phyloP scores from a whole-genome alignment of 2,329 filamentous ascomycete species.

The Cordyceps farinosa region DNA sequence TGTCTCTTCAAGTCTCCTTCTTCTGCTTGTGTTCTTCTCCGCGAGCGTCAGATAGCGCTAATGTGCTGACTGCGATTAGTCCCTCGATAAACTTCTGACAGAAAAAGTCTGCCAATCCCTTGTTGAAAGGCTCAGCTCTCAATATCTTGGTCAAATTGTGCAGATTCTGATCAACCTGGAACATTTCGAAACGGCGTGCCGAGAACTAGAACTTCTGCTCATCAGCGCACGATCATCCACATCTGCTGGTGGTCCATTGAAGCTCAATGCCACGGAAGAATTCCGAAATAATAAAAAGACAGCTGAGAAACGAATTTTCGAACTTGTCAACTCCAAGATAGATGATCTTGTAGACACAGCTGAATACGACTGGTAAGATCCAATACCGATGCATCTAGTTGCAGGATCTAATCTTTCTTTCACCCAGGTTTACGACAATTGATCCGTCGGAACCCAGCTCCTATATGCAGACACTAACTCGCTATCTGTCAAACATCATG shows the following conservation, averaged over 20 bases:
- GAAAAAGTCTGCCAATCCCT: slow-evolving; percentile 88
- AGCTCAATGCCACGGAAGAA: slow-evolving; percentile 76
- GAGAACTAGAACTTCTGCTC: slow-evolving; percentile 81
- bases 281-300: slow-evolving; percentile 92
- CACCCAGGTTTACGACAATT: slow-evolving; percentile 47
- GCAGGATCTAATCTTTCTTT: slow-evolving; percentile 21
- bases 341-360: slow-evolving; percentile 95
- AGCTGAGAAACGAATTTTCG: slow-evolving; percentile 95
- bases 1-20: background rate
- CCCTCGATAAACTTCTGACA: slow-evolving; percentile 90
- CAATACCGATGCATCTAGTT: background rate
- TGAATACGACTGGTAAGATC: slow-evolving; percentile 82
- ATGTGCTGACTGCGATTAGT: slow-evolving; percentile 43
- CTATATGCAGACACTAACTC: slow-evolving; percentile 93
- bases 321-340: slow-evolving; percentile 97
- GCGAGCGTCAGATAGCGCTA: too few relatives aligned
- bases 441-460: slow-evolving; percentile 72
- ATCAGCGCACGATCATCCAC: slow-evolving; percentile 80
- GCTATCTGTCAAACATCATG: slow-evolving; percentile 95
- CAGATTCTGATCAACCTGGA: slow-evolving; percentile 97
- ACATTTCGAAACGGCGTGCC: slow-evolving; percentile 91
- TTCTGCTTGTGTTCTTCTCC: background rate
- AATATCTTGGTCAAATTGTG: slow-evolving; percentile 96
- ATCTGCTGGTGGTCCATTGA: slow-evolving; percentile 74
- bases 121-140: slow-evolving; percentile 81